phyloP scores from a whole-genome alignment of 805 yeast species.

The Metschnikowia lachancei region DNA sequence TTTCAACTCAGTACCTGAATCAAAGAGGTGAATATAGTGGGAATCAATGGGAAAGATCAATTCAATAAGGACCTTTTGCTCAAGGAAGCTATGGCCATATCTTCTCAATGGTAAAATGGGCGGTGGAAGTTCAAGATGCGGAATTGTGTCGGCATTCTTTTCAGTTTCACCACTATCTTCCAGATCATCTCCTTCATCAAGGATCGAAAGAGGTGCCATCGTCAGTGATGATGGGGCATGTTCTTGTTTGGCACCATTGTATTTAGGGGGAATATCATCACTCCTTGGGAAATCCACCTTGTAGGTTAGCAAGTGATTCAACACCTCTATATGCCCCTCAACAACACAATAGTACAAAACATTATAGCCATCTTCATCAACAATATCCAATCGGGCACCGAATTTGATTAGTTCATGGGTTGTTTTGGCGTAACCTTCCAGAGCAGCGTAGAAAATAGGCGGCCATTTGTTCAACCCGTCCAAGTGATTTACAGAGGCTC shows the following conservation, averaged over 20 bases:
- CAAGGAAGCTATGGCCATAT: constrained; percentile 94
- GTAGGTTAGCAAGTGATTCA: constrained; percentile 60
- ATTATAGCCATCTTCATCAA: constrained; percentile 76
- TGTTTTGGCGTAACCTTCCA: constrained; percentile 73
- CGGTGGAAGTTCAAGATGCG: constrained; percentile 90
- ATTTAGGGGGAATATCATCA: background rate
- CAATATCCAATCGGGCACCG: constrained; percentile 66
- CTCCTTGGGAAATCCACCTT: constrained; percentile 17
- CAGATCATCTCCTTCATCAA: constrained; percentile 31
- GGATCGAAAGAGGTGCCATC: constrained; percentile 26
- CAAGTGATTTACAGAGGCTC: constrained; percentile 68
- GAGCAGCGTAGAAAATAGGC: constrained; percentile 85
- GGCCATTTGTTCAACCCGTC: constrained; percentile 94
- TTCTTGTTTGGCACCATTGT: background rate
- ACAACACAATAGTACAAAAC: constrained; percentile 89
- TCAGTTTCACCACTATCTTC: constrained; percentile 38
- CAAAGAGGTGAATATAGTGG: constrained; percentile 48
- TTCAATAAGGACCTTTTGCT: constrained; percentile 82
- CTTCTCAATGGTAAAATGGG: constrained; percentile 91
- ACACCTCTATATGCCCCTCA: constrained; percentile 86
- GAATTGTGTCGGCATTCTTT: constrained; percentile 65
- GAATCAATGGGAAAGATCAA: constrained; percentile 56
- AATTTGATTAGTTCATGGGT: constrained; percentile 66
- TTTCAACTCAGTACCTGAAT: constrained; percentile 41
- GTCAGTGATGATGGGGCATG: background rate